Conservation (phyloP, 2,329 filamentous ascomycete species). For the Colletotrichum plurivorum region DNA sequence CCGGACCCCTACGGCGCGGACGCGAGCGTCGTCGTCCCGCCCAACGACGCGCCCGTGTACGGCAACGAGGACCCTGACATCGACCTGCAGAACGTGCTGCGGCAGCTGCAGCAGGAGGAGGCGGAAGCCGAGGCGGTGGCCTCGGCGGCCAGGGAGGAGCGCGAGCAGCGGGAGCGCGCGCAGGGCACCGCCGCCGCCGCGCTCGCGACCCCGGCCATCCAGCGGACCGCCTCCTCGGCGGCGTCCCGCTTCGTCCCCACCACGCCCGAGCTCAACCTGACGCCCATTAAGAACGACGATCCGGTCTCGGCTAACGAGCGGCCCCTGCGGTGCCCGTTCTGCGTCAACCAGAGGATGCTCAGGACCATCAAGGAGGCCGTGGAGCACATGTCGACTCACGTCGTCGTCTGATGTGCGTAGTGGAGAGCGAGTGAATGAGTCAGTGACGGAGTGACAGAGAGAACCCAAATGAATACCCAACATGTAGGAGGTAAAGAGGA, state of each 20-base stretch:
- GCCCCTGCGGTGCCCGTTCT: slow-evolving; percentile 72
- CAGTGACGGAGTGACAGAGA: background rate
- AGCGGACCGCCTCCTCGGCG: slow-evolving; percentile 39
- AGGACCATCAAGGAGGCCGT: slow-evolving; percentile 73
- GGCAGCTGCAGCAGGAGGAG: slow-evolving; percentile 71
- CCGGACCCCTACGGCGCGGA: slow-evolving; percentile 41
- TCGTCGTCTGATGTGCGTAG: slow-evolving; percentile 61
- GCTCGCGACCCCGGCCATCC: slow-evolving; percentile 45
- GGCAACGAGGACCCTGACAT: slow-evolving; percentile 69
- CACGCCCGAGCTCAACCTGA: slow-evolving; percentile 63
- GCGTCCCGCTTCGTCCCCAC: slow-evolving; percentile 40
- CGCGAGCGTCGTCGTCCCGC: slow-evolving; percentile 41
- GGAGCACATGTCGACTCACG: slow-evolving; percentile 74
- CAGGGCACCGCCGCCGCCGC: slow-evolving; percentile 45
- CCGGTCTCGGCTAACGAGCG: slow-evolving; percentile 62
- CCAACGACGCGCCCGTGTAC: slow-evolving; percentile 67
- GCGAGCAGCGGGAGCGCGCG: slow-evolving; percentile 57
- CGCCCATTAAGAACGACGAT: slow-evolving; percentile 66
- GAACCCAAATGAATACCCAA: slow-evolving; percentile 19
- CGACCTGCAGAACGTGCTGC: slow-evolving; percentile 71
- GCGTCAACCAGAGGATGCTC: slow-evolving; percentile 73
- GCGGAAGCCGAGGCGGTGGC: slow-evolving; percentile 71
- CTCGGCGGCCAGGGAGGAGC: slow-evolving; percentile 67
- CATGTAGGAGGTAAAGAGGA: background rate
- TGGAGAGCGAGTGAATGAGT: background rate